Percentiles rank a stretch among this genome's conserved stretches.
Evolutionary conservation across 208 protist species (phyloP).

Genomic region (Strigomonas culicis): DNA sequence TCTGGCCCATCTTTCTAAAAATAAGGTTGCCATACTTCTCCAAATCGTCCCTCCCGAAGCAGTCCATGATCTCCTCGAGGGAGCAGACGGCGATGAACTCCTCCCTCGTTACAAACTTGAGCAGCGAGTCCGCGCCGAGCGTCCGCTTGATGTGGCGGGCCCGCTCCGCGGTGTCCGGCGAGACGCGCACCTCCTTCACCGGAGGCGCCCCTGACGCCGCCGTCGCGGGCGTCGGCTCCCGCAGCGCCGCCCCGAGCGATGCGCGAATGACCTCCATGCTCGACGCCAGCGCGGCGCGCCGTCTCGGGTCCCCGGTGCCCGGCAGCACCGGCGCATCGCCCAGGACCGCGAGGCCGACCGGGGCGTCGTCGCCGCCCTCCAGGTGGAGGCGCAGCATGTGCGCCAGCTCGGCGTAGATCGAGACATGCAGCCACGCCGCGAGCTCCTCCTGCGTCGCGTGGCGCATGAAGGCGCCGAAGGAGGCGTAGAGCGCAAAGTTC

Average conservation of each 20-base stretch:
- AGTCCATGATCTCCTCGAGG: constrained; percentile 35
- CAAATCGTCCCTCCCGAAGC: not conserved
- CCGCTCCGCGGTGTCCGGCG: constrained; percentile 3
- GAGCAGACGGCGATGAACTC: constrained; percentile 46
- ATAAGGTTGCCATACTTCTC: not conserved
- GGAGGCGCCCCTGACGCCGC: not conserved
- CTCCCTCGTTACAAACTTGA: constrained; percentile 49
- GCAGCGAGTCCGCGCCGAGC: constrained; percentile 41
- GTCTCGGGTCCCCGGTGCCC: not conserved
- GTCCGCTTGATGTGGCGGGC: constrained; percentile 56
- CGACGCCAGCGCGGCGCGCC: not conserved
- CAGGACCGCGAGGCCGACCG: not conserved
- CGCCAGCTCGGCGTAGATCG: constrained; percentile 38
- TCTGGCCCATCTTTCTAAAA: not conserved
- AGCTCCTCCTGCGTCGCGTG: constrained; percentile 62
- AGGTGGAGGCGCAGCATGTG: constrained; percentile 19
- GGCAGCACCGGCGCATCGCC: not conserved
- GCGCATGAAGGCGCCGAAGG: constrained; percentile 35
- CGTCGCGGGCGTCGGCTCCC: not conserved
- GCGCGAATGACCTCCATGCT: not conserved
- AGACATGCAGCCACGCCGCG: constrained; percentile 34
- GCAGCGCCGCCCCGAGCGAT: not conserved
- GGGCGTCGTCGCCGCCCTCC: not conserved
- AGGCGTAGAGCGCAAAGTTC: constrained; percentile 50
- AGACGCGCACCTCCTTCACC: not conserved